Evolutionary conservation across 495 filamentous ascomycete genomes (phyloP), one percentile per base, ranked within the genome.

Genomic region (Cryomyces minteri): DNA sequence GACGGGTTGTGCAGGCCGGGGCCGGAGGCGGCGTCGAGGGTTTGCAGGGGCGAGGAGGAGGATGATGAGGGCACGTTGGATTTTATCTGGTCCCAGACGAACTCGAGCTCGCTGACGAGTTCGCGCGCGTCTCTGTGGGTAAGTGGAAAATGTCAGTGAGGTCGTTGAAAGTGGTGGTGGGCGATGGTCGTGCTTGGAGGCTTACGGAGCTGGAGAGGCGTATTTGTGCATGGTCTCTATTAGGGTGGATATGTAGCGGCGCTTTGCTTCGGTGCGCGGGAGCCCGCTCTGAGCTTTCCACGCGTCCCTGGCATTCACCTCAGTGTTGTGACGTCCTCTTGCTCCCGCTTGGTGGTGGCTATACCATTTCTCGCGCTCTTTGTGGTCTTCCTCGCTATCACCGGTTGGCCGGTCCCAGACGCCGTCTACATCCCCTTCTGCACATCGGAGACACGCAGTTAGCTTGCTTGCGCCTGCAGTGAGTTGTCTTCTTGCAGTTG

Each of bases 61-160:
- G 74, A 75, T 9, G 6, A 6, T 7, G 78, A 79, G 0, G 74
- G 65, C 28, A 72, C 72, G 54, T 93, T 94, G 44, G 73, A 81
- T 62, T 88, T 90, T 46, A 96, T 83, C 58, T 96, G 92, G 51
- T 94, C 85, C 90, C 90, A 98, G 40, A 98, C 87, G 55, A 95
- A 98, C 63, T 95, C 90, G 12, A 98, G 73, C 60, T 98, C 92
- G n/a, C 77, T 66, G 33, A 96, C 84, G 6, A 98, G 69, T 59
- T 87, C 84, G 38, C 85, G 70, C 3, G 82, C 85, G 61, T 94
- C 86, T 41, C n/a, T n/a, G n/a, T n/a, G n/a, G n/a, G n/a, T n/a
- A n/a, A n/a, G n/a, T n/a, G n/a, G n/a, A n/a, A n/a, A n/a, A n/a
- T n/a, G n/a, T n/a, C n/a, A n/a, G n/a, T n/a, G n/a, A n/a, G n/a